Conservation (phyloP, 2,329 filamentous ascomycete species). For the Arthroderma uncinatum region DNA sequence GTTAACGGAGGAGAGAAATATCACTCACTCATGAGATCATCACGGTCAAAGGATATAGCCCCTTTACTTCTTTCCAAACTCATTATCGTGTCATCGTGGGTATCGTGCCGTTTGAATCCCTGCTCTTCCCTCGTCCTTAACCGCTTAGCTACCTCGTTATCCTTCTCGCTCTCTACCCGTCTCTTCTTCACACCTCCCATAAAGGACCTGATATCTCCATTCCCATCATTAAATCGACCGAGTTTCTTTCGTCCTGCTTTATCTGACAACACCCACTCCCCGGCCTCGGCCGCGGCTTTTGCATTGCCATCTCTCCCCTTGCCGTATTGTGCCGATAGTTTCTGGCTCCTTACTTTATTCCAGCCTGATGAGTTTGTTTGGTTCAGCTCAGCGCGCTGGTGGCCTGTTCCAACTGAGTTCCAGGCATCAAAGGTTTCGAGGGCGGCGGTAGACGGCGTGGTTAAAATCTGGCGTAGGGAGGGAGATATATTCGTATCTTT, state of each 20-base stretch:
- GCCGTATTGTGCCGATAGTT: constrained; percentile 14
- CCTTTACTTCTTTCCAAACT: neutral
- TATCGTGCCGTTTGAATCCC: neutral
- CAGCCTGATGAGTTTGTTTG: constrained; percentile 14
- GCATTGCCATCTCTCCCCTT: constrained; percentile 7
- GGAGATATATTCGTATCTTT: constrained; percentile 17
- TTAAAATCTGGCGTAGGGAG: constrained; percentile 18
- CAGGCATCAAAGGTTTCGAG: constrained; percentile 18
- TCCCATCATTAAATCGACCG: neutral
- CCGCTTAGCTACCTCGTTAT: neutral
- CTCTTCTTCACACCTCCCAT: constrained; percentile 39
- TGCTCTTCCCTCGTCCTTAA: neutral
- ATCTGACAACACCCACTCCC: constrained; percentile 19
- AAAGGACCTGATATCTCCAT: constrained; percentile 33
- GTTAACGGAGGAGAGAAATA: too few relatives aligned
- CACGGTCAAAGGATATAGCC: neutral
- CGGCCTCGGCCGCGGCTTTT: constrained; percentile 14
- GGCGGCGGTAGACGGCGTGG: constrained; percentile 15
- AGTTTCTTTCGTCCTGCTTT: neutral
- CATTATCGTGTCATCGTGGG: neutral
- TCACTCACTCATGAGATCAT: neutral
- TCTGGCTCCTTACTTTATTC: constrained; percentile 15
- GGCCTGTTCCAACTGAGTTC: constrained; percentile 17
- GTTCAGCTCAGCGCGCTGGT: constrained; percentile 16
- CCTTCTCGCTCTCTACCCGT: constrained; percentile 13